A percentile compares a stretch with the other conserved stretches of the same genome.
Evolutionary conservation across 305 asterid genomes (phyloP).

Genomic region (Caryopteris hybrid): DNA sequence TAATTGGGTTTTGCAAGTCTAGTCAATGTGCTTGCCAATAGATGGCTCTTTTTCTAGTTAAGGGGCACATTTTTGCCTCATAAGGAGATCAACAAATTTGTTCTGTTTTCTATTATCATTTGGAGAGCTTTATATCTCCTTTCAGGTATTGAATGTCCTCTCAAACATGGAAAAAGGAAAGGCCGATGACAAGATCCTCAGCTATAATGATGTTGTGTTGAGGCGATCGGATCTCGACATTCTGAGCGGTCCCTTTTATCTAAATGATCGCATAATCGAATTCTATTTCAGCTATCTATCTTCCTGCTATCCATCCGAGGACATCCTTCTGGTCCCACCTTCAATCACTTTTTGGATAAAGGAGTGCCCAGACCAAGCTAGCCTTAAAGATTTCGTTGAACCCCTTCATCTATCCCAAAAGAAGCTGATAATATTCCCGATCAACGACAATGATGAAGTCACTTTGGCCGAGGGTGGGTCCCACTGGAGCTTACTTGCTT

Average conservation of each 20-base stretch:
- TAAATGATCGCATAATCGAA: constrained; percentile 79
- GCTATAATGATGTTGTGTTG: constrained; percentile 73
- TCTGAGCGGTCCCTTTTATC: constrained; percentile 60
- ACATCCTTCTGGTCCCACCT: constrained; percentile 66
- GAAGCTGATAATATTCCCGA: constrained; percentile 60
- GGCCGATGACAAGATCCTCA: constrained; percentile 58
- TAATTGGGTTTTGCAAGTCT: background rate
- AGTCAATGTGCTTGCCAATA: background rate
- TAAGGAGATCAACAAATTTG: background rate
- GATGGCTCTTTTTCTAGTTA: background rate
- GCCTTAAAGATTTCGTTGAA: constrained; percentile 52
- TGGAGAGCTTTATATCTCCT: background rate
- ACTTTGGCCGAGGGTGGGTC: constrained; percentile 68
- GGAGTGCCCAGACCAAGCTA: constrained; percentile 51
- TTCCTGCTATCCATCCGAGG: constrained; percentile 42
- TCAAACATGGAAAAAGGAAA: constrained; percentile 32
- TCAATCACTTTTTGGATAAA: constrained; percentile 83
- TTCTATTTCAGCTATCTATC: constrained; percentile 74
- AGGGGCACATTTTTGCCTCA: background rate
- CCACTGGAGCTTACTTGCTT: constrained; percentile 88
- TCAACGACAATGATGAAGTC: constrained; percentile 63
- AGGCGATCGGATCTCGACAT: constrained; percentile 67
- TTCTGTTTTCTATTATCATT: background rate
- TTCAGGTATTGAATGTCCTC: constrained; percentile 16
- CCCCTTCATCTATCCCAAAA: constrained; percentile 55